Conservation (phyloP, 2,329 filamentous ascomycete species). For the Fusarium fujikuroi region DNA sequence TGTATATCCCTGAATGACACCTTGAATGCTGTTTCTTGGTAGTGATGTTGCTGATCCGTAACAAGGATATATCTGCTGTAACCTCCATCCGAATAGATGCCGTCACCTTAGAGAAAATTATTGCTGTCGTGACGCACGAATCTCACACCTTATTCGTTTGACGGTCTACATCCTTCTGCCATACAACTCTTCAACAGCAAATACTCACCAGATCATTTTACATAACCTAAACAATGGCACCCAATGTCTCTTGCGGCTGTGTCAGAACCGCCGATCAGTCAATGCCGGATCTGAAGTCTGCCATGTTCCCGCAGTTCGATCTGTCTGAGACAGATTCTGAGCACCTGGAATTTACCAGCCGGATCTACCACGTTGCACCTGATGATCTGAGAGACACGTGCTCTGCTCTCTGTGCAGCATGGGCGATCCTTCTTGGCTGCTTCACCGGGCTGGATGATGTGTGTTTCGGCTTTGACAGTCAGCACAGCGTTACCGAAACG, state of each 20-base stretch:
- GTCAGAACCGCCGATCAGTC: background rate
- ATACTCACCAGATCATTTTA: background rate
- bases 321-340: constrained; percentile 1
- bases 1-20: background rate
- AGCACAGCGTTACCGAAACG: background rate
- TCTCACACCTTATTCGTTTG: background rate
- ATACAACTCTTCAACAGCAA: background rate
- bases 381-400: constrained; percentile 8
- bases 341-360: background rate
- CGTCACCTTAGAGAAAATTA: background rate
- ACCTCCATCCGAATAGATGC: background rate
- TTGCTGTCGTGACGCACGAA: constrained; percentile 1
- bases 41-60: background rate
- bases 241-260: constrained; percentile 20
- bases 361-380: background rate
- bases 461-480: constrained; percentile 28
- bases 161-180: background rate
- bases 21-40: background rate
- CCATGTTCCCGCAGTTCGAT: constrained; percentile 38
- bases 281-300: constrained; percentile 25
- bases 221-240: constrained; percentile 9
- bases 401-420: constrained; percentile 18
- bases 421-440: constrained; percentile 32
- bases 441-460: constrained; percentile 39
- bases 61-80: constrained; percentile 28